Conservation (phyloP, 1,284 basidiomycete species). For the Ustilago bromivora region DNA sequence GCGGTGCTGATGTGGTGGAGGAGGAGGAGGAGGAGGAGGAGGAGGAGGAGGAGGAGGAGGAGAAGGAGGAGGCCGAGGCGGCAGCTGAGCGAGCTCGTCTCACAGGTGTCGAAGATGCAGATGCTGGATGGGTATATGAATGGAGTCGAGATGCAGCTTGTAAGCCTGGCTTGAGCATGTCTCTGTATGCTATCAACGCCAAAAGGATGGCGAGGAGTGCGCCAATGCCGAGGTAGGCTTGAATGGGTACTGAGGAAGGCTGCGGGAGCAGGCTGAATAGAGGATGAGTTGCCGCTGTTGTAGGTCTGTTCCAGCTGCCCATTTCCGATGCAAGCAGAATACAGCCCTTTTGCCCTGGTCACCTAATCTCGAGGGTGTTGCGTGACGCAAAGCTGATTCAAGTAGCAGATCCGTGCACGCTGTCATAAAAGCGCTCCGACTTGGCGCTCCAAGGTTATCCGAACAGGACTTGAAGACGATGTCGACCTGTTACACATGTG, state of each 20-base stretch:
- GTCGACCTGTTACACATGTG: background rate
- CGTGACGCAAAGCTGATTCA: background rate
- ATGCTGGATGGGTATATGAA: conserved; percentile 32
- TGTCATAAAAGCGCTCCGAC: background rate
- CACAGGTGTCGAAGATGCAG: conserved; percentile 13
- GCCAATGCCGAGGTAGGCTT: conserved; percentile 21
- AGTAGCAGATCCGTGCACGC: background rate
- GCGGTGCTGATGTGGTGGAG: conserved; percentile 9
- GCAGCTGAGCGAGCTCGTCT: conserved; percentile 29
- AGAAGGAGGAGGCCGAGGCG: conserved; percentile 13
- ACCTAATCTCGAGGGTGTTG: background rate
- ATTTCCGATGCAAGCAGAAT: conserved; percentile 14
- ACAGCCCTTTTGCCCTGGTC: background rate
- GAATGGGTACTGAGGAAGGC: conserved; percentile 27
- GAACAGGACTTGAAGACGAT: background rate
- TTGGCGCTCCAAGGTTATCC: background rate
- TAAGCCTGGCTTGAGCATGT: conserved; percentile 44
- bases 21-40: conserved; percentile 12
- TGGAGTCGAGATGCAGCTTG: conserved; percentile 35
- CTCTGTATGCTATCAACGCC: conserved; percentile 21
- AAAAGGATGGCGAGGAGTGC: conserved; percentile 25
- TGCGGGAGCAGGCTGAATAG: conserved; percentile 28
- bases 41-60: conserved; percentile 14
- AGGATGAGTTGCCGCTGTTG: conserved; percentile 31
- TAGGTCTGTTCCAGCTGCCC: conserved; percentile 38